These are phyloP conservation scores for Leptographium procerum DNA, from an alignment of 2,329 filamentous ascomycete species.

Conservation along the genomic window DNA sequence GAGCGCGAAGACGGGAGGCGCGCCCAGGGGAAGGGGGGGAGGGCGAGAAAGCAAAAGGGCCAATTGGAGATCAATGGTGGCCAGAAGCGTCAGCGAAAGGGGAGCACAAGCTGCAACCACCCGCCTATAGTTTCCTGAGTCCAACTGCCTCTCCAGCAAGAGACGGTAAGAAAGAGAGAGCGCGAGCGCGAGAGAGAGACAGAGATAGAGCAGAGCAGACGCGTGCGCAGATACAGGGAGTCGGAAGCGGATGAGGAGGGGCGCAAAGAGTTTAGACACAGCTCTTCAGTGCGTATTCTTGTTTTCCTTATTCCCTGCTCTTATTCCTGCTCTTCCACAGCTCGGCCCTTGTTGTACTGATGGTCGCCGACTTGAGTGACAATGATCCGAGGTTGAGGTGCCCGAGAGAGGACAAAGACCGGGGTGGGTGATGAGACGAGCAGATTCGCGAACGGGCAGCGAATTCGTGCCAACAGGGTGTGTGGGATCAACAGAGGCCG, in stretches of 20 bases:
- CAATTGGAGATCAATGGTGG: neutral
- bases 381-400: slow-evolving; percentile 1
- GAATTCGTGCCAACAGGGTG: neutral
- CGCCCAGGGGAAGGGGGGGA: neutral
- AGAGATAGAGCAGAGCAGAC: no score
- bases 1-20: neutral
- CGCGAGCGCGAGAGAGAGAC: neutral
- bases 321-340: neutral
- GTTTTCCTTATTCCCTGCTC: neutral
- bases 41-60: neutral
- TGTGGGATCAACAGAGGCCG: neutral
- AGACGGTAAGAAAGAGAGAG: neutral
- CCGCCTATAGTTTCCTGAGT: neutral
- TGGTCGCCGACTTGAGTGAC: slow-evolving; percentile 9
- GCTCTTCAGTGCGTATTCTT: neutral
- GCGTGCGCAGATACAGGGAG: neutral
- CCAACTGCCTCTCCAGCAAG: neutral
- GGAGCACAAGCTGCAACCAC: neutral
- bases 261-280: neutral
- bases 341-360: neutral
- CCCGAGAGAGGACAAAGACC: slow-evolving; percentile 1
- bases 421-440: neutral
- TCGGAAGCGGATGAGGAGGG: neutral
- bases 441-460: neutral
- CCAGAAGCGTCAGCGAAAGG: neutral